These are phyloP conservation scores for Flaveria brownii DNA, from an alignment of 129 eudicot species.

Conservation along the genomic window DNA sequence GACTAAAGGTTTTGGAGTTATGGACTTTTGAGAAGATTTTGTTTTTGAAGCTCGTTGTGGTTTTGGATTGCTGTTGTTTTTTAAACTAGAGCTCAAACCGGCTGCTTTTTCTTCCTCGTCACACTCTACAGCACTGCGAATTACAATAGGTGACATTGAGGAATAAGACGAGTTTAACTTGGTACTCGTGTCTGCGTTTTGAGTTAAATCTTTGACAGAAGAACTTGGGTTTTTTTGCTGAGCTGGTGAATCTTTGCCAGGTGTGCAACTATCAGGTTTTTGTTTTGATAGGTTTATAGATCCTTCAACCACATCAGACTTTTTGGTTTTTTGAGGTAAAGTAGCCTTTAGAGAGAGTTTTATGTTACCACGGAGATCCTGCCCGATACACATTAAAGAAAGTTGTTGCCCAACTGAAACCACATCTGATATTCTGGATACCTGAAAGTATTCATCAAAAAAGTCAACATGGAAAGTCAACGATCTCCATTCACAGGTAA, in stretches of 20 bases:
- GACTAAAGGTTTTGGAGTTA: constrained; percentile 1
- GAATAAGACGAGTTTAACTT: constrained; percentile 36
- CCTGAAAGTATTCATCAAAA: constrained; percentile 45
- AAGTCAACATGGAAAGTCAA: not conserved
- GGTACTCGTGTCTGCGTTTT: constrained; percentile 25
- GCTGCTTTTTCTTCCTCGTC: constrained; percentile 39
- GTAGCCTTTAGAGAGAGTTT: constrained; percentile 88
- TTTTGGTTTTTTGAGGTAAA: constrained; percentile 42
- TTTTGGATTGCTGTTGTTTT: constrained; percentile 28
- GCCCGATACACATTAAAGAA: constrained; percentile 80
- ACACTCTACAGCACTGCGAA: constrained; percentile 42
- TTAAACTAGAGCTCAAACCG: constrained; percentile 14
- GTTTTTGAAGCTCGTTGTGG: constrained; percentile 11
- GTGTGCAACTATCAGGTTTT: constrained; percentile 32
- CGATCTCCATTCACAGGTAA: not conserved
- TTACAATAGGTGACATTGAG: constrained; percentile 37
- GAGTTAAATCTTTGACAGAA: constrained; percentile 19
- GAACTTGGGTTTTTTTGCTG: constrained; percentile 36
- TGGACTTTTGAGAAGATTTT: constrained; percentile 32
- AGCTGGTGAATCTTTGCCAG: constrained; percentile 30
- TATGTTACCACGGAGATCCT: constrained; percentile 89
- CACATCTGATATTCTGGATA: constrained; percentile 75
- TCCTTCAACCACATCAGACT: constrained; percentile 21
- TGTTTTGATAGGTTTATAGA: constrained; percentile 32
- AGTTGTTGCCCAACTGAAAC: constrained; percentile 79